Conservation (phyloP, 441 rosid genomes). For the Adansonia grandidieri region DNA sequence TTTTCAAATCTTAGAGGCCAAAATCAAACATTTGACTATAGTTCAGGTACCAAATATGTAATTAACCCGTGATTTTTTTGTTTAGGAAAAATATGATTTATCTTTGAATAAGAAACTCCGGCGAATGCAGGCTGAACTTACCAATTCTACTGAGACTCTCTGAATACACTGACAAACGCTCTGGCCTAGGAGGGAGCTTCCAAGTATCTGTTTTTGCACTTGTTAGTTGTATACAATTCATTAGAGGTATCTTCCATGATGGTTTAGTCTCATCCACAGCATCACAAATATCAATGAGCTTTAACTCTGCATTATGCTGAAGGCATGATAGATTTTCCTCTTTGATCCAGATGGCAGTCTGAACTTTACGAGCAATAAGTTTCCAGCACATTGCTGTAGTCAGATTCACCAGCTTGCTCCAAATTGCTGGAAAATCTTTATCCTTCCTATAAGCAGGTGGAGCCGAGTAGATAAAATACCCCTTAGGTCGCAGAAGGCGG, state of each 20-base stretch:
- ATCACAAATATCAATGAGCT: slow-evolving; percentile 66
- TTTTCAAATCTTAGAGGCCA: too few species aligned
- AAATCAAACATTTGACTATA: not conserved
- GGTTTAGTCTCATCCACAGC: slow-evolving; percentile 56
- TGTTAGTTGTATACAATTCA: slow-evolving; percentile 59
- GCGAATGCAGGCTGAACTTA: slow-evolving; percentile 32
- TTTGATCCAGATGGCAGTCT: slow-evolving; percentile 92
- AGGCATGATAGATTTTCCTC: slow-evolving; percentile 66
- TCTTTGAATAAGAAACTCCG: not conserved
- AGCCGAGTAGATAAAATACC: slow-evolving; percentile 91
- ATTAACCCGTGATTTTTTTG: not conserved
- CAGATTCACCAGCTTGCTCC: slow-evolving; percentile 77
- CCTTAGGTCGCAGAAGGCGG: slow-evolving; percentile 77
- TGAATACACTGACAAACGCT: slow-evolving; percentile 67
- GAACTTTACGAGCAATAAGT: slow-evolving; percentile 78
- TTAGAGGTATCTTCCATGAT: slow-evolving; percentile 75
- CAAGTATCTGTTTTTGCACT: slow-evolving; percentile 36
- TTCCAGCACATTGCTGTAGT: slow-evolving; percentile 93
- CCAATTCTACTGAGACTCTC: slow-evolving; percentile 62
- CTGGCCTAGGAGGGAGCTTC: slow-evolving; percentile 65
- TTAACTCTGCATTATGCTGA: slow-evolving; percentile 54
- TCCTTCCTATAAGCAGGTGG: slow-evolving; percentile 87
- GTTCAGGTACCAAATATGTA: not conserved
- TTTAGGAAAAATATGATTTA: not conserved
- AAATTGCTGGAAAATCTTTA: slow-evolving; percentile 77